These are phyloP conservation scores for Acer saccharum DNA, from an alignment of 345 rosid genomes.

Conservation along the genomic window DNA sequence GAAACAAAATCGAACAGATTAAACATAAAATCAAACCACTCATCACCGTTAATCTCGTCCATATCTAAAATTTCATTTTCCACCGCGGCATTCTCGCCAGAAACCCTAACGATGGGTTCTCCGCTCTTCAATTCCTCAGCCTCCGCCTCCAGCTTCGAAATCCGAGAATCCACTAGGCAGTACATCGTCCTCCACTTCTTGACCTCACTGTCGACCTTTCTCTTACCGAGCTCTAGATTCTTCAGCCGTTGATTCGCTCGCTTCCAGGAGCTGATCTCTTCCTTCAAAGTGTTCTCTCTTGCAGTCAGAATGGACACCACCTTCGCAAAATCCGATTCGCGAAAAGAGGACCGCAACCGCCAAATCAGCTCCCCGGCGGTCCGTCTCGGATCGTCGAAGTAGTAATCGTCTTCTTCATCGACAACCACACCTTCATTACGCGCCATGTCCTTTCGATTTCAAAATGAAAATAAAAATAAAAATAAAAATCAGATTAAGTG, in stretches of 20 bases:
- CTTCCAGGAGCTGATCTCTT: too few species aligned
- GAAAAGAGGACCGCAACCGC: slow-evolving; percentile 4
- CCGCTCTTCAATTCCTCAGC: background rate
- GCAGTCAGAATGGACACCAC: slow-evolving; percentile 14
- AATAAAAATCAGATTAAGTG: too few species aligned
- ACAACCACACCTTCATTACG: background rate
- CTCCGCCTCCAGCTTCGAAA: slow-evolving; percentile 25
- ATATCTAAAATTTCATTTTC: too few species aligned
- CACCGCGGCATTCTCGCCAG: background rate
- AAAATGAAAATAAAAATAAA: too few species aligned
- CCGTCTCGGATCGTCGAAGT: background rate
- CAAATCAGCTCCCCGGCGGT: slow-evolving; percentile 5
- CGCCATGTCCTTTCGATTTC: background rate
- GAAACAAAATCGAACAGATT: too few species aligned
- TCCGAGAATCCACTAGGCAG: slow-evolving; percentile 20
- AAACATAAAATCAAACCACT: too few species aligned
- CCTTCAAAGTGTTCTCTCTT: slow-evolving; percentile 4
- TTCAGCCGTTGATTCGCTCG: background rate
- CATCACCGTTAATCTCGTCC: background rate
- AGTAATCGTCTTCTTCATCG: background rate
- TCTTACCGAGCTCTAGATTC: slow-evolving; percentile 1
- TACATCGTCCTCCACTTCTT: slow-evolving; percentile 19
- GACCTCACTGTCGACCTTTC: slow-evolving; percentile 10
- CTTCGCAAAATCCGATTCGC: slow-evolving; percentile 10
- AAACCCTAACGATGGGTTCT: slow-evolving; percentile 3